Percentiles rank a stretch among this genome's conserved stretches.
Evolutionary conservation across 2,329 filamentous ascomycete genomes (phyloP).

Genomic region (Nectriaceae sp.): DNA sequence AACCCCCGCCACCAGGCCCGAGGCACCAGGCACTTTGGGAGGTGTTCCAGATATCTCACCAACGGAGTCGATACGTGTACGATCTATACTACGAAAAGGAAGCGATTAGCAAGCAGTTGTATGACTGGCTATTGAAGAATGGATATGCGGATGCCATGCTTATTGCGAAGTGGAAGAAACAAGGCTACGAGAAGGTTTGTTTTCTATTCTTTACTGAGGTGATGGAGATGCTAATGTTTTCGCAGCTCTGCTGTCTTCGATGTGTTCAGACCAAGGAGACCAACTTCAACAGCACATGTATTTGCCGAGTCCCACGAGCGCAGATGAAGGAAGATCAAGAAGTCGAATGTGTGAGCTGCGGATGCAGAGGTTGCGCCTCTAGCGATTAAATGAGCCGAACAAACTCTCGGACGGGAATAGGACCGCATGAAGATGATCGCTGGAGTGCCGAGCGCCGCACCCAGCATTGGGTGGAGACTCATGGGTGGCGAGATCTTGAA

Average conservation of each 20-base stretch:
- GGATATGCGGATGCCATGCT: conserved; percentile 91
- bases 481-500: background rate
- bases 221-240: conserved; percentile 22
- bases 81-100: conserved; percentile 98
- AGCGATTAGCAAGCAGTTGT: conserved; percentile 87
- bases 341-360: conserved; percentile 93
- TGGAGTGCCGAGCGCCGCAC: too few relatives aligned
- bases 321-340: conserved; percentile 88
- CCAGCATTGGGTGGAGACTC: too few relatives aligned
- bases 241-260: conserved; percentile 83
- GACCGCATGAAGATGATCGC: background rate
- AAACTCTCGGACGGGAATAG: background rate
- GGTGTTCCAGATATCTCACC: conserved; percentile 95
- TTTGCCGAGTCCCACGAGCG: conserved; percentile 89
- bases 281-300: conserved; percentile 96
- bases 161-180: conserved; percentile 99
- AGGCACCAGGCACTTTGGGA: conserved; percentile 95
- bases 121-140: conserved; percentile 97
- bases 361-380: conserved; percentile 87
- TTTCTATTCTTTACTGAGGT: background rate
- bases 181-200: conserved; percentile 92
- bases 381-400: conserved; percentile 61
- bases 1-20: conserved; percentile 74
- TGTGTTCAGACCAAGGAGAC: conserved; percentile 99
- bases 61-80: conserved; percentile 90